A percentile compares a stretch with the other conserved stretches of the same genome.
These are phyloP conservation scores for Gynandropsis gynandra DNA, from an alignment of 345 rosid species.

Conservation along the genomic window DNA sequence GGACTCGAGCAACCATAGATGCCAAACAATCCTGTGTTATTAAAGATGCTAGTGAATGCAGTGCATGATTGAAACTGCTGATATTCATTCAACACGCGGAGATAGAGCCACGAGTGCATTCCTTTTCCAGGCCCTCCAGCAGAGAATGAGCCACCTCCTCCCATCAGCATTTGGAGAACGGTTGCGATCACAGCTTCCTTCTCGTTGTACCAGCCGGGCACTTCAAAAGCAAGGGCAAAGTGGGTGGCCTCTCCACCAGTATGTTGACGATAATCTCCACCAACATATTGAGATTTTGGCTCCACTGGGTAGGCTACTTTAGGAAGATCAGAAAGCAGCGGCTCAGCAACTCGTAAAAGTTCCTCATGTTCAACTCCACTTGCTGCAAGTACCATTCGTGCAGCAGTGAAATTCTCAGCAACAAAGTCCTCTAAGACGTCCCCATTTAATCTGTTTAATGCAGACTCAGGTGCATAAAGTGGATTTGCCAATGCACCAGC, in stretches of 20 bases:
- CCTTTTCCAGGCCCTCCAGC: conserved; percentile 98
- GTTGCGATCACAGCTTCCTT: conserved; percentile 53
- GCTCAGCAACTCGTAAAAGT: conserved; percentile 52
- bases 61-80: too few relatives aligned
- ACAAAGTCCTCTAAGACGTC: too few relatives aligned
- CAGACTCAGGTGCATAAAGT: too few relatives aligned
- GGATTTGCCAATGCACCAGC: too few relatives aligned
- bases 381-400: too few relatives aligned
- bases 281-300: conserved; percentile 54
- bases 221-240: too few relatives aligned
- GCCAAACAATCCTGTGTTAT: conserved; percentile 62
- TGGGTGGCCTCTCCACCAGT: conserved; percentile 49
- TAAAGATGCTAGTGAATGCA: conserved; percentile 68
- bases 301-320: too few relatives aligned
- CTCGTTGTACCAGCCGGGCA: conserved; percentile 67
- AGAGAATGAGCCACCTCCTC: too few relatives aligned
- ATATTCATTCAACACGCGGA: conserved; percentile 42
- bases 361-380: conserved; percentile 61
- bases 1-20: conserved; percentile 64
- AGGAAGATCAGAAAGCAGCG: conserved; percentile 58
- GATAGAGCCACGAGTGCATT: conserved; percentile 86
- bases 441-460: too few relatives aligned
- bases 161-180: conserved; percentile 61
- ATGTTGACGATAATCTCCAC: conserved; percentile 67
- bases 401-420: too few relatives aligned